Evolutionary conservation across 164 flowering plant genomes (phyloP).

Genomic region (Nymphaea thermarum): DNA sequence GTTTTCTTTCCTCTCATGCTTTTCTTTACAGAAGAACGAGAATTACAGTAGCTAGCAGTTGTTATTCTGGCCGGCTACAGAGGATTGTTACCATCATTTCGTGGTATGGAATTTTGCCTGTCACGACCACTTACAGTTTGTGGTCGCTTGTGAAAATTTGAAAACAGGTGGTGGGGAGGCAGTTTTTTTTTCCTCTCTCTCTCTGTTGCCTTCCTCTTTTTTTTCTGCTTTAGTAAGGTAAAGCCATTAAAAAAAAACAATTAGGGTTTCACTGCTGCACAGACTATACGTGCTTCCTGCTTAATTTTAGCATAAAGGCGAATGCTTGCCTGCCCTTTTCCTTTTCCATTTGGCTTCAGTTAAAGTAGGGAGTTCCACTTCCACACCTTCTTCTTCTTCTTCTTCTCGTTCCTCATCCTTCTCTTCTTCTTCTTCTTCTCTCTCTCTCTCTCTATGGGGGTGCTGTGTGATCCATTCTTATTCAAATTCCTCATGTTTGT

Average conservation of each 20-base stretch:
- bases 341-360: constrained; percentile 52
- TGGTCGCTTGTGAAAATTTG: not conserved
- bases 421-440: not conserved
- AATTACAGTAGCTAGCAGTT: no score
- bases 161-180: not conserved
- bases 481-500: not conserved
- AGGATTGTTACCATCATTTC: no score
- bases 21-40: no score
- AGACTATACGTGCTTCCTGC: not conserved
- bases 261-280: not conserved
- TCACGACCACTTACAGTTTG: not conserved
- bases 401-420: not conserved
- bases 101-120: no score
- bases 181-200: not conserved
- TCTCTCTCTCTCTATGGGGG: not conserved
- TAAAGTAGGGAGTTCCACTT: constrained; percentile 34
- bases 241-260: not conserved
- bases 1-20: constrained; percentile 1
- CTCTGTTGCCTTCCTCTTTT: no score
- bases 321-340: constrained; percentile 29
- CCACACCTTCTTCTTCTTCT: not conserved
- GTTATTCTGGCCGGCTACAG: no score
- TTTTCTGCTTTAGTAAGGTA: no score
- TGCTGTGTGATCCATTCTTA: not conserved
- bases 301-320: constrained; percentile 13